Conservation (phyloP, 202 grass and related monocot species). For the Setaria viridis region DNA sequence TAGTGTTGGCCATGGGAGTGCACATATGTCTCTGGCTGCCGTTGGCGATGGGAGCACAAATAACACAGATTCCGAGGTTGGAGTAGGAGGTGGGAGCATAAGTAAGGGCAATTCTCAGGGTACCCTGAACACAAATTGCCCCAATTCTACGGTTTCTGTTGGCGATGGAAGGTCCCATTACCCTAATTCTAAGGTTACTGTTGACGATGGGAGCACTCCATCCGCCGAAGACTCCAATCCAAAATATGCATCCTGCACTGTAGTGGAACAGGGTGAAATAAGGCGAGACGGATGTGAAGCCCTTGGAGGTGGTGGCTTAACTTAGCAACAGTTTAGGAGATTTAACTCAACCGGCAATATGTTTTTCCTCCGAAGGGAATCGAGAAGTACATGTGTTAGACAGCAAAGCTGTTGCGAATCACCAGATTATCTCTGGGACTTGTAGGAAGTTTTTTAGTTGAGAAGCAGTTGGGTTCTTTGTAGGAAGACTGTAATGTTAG, state of each 20-base stretch:
- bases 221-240: neutral
- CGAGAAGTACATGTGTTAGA: slow-evolving; percentile 1
- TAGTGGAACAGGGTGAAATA: slow-evolving; percentile 20
- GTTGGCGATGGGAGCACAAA: neutral
- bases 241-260: neutral
- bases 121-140: neutral
- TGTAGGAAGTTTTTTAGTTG: slow-evolving; percentile 38
- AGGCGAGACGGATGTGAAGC: slow-evolving; percentile 45
- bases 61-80: too few species aligned
- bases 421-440: neutral
- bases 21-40: too few species aligned
- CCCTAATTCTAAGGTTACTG: neutral
- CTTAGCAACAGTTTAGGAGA: slow-evolving; percentile 13
- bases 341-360: neutral
- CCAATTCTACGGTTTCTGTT: neutral
- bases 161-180: neutral
- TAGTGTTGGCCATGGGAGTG: neutral
- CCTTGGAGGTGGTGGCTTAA: slow-evolving; percentile 15
- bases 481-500: slow-evolving; percentile 17
- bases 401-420: neutral
- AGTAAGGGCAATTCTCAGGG: neutral
- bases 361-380: slow-evolving; percentile 11
- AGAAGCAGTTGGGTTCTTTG: neutral
- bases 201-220: neutral
- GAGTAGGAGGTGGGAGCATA: neutral